Evolutionary conservation across 2,329 filamentous ascomycete genomes (phyloP), one percentile per base, ranked within the genome.

Genomic region (Trichophyton verrucosum): DNA sequence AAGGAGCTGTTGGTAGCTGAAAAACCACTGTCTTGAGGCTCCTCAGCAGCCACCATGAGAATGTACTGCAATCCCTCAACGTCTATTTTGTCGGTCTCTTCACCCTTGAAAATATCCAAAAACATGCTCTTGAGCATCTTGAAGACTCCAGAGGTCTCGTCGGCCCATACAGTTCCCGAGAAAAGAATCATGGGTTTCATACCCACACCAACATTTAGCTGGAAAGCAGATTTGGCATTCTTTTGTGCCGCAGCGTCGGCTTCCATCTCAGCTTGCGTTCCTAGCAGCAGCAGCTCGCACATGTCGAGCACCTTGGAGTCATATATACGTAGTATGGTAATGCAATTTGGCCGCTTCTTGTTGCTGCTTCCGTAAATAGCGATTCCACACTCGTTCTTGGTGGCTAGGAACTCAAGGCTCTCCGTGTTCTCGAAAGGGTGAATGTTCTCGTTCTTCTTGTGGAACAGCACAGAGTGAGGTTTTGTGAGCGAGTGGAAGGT

Each of bases 41-140:
- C 88, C 67, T 88, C 86, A 3, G 89, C 91, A 30, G 82, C 85
- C 66, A 96, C 82, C 69, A 86, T 87, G 63, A 99, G 82, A 67
- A 96, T 82, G 77, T 95, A 96, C 75, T 95, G 91, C 70, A 99
- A 77, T 20, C 94, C 94, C 75, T 96, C 91, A 60, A 97, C 92
- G 75, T 99, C 94, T 61, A 99, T 86, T 77, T 89, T 89, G 70
- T 86, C 82, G 13, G 86, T 81, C 63, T 86, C 82, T 68, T 90
- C 86, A 53, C 91, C 91, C 73, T 87, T 87, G 81, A 99, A 97
- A 71, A 97, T 86, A 76, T 99, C 94, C 63, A 89, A 77, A 63
- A 99, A 82, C 72, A 97, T 80, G 72, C 83, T 89, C 81, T 95
- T 96, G 60, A 91, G 85, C 66, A 92, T 82, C 2, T 87, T 91